These are phyloP conservation scores for Cutaneotrichosporon sp. DNA, from an alignment of 1,284 basidiomycete species.

Conservation along the genomic window DNA sequence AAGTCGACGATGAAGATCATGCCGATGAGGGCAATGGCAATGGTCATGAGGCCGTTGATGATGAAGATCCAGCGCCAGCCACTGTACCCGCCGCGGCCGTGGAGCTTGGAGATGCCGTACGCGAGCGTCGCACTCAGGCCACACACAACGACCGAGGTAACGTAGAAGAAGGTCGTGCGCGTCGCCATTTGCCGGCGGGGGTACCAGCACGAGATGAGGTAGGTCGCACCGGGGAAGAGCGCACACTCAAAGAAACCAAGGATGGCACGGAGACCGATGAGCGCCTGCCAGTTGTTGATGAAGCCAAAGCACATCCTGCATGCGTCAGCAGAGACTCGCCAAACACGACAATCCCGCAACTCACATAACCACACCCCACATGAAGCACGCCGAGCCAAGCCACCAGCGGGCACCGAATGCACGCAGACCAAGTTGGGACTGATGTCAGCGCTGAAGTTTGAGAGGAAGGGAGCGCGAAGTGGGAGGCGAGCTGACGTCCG, in stretches of 20 bases:
- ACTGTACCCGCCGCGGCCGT: slow-evolving; percentile 11
- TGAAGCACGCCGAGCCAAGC: slow-evolving; percentile 22
- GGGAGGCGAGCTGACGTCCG: too few species aligned
- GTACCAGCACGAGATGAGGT: slow-evolving; percentile 55
- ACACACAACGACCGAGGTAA: slow-evolving; percentile 17
- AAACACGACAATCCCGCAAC: slow-evolving; percentile 22
- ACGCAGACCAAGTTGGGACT: slow-evolving; percentile 28
- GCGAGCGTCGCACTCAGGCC: slow-evolving; percentile 18
- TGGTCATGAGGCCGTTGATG: slow-evolving; percentile 15
- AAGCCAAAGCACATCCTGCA: slow-evolving; percentile 53
- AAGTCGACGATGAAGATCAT: slow-evolving; percentile 20
- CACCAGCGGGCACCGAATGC: slow-evolving; percentile 22
- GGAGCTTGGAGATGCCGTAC: slow-evolving; percentile 15
- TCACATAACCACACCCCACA: slow-evolving; percentile 52
- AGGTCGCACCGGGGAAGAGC: slow-evolving; percentile 52
- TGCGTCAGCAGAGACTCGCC: slow-evolving; percentile 30
- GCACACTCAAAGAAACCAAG: slow-evolving; percentile 51
- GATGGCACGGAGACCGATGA: slow-evolving; percentile 52
- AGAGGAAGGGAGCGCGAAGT: too few species aligned
- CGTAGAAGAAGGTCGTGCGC: slow-evolving; percentile 18
- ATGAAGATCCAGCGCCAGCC: slow-evolving; percentile 25
- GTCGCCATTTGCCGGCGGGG: slow-evolving; percentile 54
- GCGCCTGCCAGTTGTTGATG: slow-evolving; percentile 41
- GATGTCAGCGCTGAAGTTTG: slow-evolving; percentile 1
- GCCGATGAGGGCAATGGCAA: slow-evolving; percentile 10